These are phyloP conservation scores for Trapa bicornis DNA, from an alignment of 345 rosid species.

Conservation along the genomic window DNA sequence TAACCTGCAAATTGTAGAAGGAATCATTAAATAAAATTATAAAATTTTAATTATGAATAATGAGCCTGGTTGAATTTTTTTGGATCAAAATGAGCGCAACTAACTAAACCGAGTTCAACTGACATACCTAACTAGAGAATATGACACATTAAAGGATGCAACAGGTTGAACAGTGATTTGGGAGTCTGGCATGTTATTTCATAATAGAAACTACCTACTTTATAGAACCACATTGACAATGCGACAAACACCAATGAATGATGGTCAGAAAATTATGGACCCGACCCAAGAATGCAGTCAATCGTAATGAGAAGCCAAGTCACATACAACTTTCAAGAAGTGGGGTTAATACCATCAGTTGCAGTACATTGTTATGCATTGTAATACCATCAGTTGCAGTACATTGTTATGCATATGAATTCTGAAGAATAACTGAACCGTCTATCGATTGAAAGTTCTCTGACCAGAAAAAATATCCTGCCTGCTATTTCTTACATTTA, in stretches of 20 bases:
- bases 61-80: no score
- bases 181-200: neutral
- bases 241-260: neutral
- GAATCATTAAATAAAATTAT: neutral
- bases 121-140: neutral
- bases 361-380: neutral
- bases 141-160: neutral
- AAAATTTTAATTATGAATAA: neutral
- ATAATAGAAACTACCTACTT: neutral
- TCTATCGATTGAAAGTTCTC: neutral
- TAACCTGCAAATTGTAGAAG: conserved; percentile 18
- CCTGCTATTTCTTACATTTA: neutral
- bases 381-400: neutral
- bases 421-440: neutral
- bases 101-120: neutral
- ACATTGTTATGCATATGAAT: neutral
- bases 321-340: neutral
- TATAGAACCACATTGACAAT: neutral
- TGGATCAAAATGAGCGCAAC: neutral
- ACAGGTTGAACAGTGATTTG: neutral
- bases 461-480: neutral
- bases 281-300: neutral
- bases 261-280: neutral
- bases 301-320: neutral
- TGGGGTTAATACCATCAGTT: neutral